phyloP scores from a whole-genome alignment of 164 flowering plant genomes.

The Brasenia schreberi region DNA sequence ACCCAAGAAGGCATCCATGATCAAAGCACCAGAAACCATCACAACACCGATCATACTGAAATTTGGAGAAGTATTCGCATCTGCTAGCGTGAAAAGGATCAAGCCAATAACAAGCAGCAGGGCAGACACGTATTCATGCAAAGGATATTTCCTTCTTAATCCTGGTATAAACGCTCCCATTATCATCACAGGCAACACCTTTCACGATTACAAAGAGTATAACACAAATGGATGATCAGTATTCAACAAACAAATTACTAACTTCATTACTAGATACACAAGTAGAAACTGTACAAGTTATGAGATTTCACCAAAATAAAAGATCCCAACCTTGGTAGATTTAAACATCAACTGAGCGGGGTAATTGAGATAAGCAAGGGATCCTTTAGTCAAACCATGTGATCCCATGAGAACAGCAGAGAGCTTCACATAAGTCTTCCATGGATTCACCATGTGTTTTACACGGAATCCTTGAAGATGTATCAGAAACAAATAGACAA shows the following conservation, averaged over 20 bases:
- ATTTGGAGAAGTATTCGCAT: constrained; percentile 64
- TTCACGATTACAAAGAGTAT: neutral
- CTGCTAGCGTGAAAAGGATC: constrained; percentile 68
- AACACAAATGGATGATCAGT: neutral
- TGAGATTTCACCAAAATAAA: neutral
- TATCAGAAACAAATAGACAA: constrained; percentile 57
- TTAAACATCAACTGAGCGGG: constrained; percentile 97
- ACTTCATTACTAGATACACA: neutral
- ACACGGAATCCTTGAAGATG: constrained; percentile 73
- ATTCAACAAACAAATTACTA: neutral
- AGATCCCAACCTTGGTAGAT: constrained; percentile 61
- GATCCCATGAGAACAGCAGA: constrained; percentile 93
- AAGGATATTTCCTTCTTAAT: constrained; percentile 52
- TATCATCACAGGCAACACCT: constrained; percentile 79
- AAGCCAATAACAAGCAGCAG: constrained; percentile 53
- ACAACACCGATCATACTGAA: constrained; percentile 61
- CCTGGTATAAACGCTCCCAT: constrained; percentile 86
- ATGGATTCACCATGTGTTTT: constrained; percentile 84
- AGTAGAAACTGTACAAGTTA: no score
- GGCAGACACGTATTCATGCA: constrained; percentile 56
- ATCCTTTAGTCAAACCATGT: constrained; percentile 85
- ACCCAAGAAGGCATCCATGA: constrained; percentile 81
- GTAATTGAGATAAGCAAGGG: constrained; percentile 80
- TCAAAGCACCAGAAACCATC: constrained; percentile 63
- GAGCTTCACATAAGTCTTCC: constrained; percentile 65